Evolutionary conservation across 768 basidiomycete species (phyloP), one percentile per base, ranked within the genome.

Genomic region (Phlebiopsis gigantea): DNA sequence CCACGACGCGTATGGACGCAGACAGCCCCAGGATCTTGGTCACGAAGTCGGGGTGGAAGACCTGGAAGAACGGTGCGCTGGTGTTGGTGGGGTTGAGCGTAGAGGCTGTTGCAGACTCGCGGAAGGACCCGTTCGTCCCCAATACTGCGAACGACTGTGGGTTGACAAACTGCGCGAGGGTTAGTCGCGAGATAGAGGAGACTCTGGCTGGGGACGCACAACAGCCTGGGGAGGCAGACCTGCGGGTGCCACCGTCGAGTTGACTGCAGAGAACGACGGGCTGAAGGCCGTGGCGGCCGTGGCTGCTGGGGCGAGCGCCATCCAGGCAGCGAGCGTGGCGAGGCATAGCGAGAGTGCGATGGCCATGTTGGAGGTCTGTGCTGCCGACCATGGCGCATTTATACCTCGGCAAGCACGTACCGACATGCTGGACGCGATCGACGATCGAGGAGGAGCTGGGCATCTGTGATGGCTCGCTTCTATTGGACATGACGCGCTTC

Each of bases 31-130:
- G 77, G 55, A 90, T 72, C 29, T 48, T 48, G 6, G 67, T 55
- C 44, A 85, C 70, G 69, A 91, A 90, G n/a, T 69, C 68, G 2
- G 69, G 66, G 61, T 83, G 74, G 64, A 77, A 79, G 25, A 78
- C 66, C 61, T 82, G 80, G 69, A 90, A 85, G 63, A 85, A 80
- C 0, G 83, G 82, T 14, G 79, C 72, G n/a, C 68, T 67, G 34
- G 77, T 75, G 62, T 79, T 78, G 17, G 83, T 84, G 1, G 85
- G 87, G 62, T 85, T 84, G 70, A 84, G 82, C 46, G 77, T 73
- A 12, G 73, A 63, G 10, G 57, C 57, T 42, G 60, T 58, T 15
- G 63, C 51, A 29, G 71, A 69, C 28, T 69, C 63, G 57, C 76
- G 72, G 57, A 70, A 70, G 4, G 66, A 25, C 55, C 75, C 70